Conservation (phyloP, 139 green algal species). For the Haematococcus sp. region DNA sequence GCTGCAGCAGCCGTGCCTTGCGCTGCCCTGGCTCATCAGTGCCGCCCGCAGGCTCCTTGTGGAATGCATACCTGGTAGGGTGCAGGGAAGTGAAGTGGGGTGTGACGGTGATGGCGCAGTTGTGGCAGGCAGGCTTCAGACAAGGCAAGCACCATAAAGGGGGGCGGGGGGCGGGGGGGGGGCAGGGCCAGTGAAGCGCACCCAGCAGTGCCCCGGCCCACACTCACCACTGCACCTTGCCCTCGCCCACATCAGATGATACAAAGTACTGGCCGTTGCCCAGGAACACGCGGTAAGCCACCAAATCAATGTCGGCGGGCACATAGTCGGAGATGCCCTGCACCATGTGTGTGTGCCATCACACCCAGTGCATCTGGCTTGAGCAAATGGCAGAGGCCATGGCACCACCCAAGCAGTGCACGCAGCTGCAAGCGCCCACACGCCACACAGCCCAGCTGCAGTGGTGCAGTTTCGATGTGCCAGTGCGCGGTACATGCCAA, state of each 20-base stretch:
- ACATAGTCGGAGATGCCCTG: constrained; percentile 89
- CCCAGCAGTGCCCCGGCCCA: too few relatives aligned
- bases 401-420: too few relatives aligned
- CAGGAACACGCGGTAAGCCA: constrained; percentile 93
- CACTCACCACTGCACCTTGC: constrained; percentile 92
- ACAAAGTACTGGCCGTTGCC: constrained; percentile 98
- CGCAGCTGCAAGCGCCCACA: too few relatives aligned
- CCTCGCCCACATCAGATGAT: constrained; percentile 90
- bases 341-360: too few relatives aligned
- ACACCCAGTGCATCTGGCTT: too few relatives aligned
- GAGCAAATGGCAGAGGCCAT: too few relatives aligned
- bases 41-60: constrained; percentile 80
- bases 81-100: neutral
- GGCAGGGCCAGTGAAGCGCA: too few relatives aligned
- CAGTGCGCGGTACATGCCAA: too few relatives aligned
- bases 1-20: constrained; percentile 82
- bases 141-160: neutral
- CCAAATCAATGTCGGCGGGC: constrained; percentile 82
- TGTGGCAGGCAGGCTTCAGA: too few relatives aligned
- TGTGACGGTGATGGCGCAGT: neutral
- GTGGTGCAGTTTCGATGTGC: too few relatives aligned
- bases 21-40: constrained; percentile 51
- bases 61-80: constrained; percentile 88
- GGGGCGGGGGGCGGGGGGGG: too few relatives aligned
- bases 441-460: too few relatives aligned